Base-by-base conservation (phyloP, 164 flowering plant genomes). In the Piper longum region DNA sequence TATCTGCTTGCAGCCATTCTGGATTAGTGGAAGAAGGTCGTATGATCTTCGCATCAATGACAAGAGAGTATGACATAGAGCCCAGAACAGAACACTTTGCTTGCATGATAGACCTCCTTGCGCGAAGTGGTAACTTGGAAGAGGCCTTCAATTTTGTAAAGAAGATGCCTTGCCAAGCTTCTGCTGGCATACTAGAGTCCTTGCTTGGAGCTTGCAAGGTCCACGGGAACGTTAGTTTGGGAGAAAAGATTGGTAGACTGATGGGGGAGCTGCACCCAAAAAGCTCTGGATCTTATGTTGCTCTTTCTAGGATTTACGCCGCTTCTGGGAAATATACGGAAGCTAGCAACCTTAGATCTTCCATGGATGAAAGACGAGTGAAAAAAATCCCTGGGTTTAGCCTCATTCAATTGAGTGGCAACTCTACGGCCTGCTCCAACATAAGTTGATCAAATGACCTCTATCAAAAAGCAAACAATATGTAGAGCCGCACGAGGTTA, bases 1-100 rank as follows among this genome's bases (percentile, higher is more conserved):
- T 85, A 65, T 77, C 86, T 36, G 83, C 85, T 54, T 85, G 91
- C 67, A 80, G 87, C 74, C 86, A 80, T 65, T 66, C 79, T 6
- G 87, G 88, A 56, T 68, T 78, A 26, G 80, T 77, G 43, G 82
- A 82, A 18, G 71, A 82, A 68, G 80, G 81, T 16, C 60, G 44
- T 17, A 65, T 19, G 41, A 67, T 80, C 39, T 80, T 83, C 68
- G 57, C 70, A 7, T 71, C 73, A 12, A 80, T 85, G 82, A 41
- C 62, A 43, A 72, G 54, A 54, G 64, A 72, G 54, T 65, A 74
- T 18, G 78, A 77, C 39, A 60, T 78, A n/a, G 5, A 19, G 43
- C 86, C 81, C 16, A 61, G 69, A 56, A 58, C 69, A 42, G 83
- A 82, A 70, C 88, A 85, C 75, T 83, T 76, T 59, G 80, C 79